Conservation (phyloP, 1,284 basidiomycete species). For the Porphyrellus sp. region DNA sequence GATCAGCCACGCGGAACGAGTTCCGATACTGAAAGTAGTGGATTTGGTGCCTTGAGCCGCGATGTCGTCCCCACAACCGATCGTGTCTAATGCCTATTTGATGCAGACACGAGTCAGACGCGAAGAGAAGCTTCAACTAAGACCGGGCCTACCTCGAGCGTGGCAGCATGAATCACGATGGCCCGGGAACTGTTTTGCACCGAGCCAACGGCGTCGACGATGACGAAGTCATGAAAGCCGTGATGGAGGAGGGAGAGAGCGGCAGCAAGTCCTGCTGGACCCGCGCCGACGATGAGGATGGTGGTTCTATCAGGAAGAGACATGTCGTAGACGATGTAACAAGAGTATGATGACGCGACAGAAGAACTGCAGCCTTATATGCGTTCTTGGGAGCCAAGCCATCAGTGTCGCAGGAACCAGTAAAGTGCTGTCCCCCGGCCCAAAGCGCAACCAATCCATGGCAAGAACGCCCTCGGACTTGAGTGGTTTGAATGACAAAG, state of each 20-base stretch:
- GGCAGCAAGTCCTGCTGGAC: slow-evolving; percentile 26
- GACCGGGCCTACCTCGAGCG: slow-evolving; percentile 36
- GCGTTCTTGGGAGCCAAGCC: neutral
- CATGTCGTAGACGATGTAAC: slow-evolving; percentile 6
- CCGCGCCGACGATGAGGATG: slow-evolving; percentile 33
- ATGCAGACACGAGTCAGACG: neutral
- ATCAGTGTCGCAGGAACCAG: neutral
- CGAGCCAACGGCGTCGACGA: slow-evolving; percentile 41
- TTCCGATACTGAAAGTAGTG: slow-evolving; percentile 29
- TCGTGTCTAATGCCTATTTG: slow-evolving; percentile 43
- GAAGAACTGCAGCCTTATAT: neutral
- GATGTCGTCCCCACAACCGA: slow-evolving; percentile 44
- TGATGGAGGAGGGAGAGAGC: slow-evolving; percentile 34
- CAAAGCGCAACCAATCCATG: neutral
- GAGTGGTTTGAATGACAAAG: too few species aligned
- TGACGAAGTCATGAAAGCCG: slow-evolving; percentile 41
- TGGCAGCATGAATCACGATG: slow-evolving; percentile 41
- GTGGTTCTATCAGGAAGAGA: slow-evolving; percentile 27
- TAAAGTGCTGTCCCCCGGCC: neutral
- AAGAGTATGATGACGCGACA: neutral
- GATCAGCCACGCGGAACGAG: slow-evolving; percentile 31
- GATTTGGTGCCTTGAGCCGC: slow-evolving; percentile 39
- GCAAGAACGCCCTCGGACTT: too few species aligned
- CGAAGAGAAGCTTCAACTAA: neutral
- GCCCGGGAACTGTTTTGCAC: slow-evolving; percentile 39